Evolutionary conservation across 352 stramenopile genomes (phyloP), one percentile per base, ranked within the genome.

Genomic region (Phytophthora podocarpi): DNA sequence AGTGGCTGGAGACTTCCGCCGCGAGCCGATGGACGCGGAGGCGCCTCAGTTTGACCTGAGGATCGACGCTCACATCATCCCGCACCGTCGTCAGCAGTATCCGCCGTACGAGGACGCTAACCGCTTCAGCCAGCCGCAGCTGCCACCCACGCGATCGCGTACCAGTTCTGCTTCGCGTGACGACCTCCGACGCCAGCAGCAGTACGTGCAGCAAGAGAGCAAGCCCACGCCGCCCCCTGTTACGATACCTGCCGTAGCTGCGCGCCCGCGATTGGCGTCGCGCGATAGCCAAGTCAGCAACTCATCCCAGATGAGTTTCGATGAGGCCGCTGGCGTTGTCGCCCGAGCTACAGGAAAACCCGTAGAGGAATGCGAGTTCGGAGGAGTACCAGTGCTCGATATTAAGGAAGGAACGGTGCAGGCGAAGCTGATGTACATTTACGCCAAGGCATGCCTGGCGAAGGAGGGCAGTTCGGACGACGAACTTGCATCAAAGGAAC

Each of bases 341-440:
- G 82, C 77, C n/a, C 73, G 77, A 37, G 76, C 82, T 31, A 77
- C 63, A 20, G 80, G 78, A 18, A 90, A 85, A 31, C 54, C 84
- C 1, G 64, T 85, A 4, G 76, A 84, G 2, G 53, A 80, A 45
- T 91, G 79, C 35, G 59, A 87, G 59, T 93, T 93, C 63, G 84
- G 72, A 26, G 84, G 84, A 6, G 55, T 79, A 7, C 76, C 74
- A 2, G 55, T 93, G 10, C 55, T 78, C 5, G 41, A 79, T 27
- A 93, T 93, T 41, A 71, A 76, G 21, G 78, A 90, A 60, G 84
- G 80, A 37, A 81, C 80, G 2, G 70, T 89, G 5, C 82, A 93
- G 50, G 79, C 82, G 10, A 82, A 84, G 39, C 57, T 93, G 4
- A 67, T 93, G 60, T 63, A 76, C 32, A 87, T 87, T 40, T 93